phyloP scores from a whole-genome alignment of 208 protist species.

The Acanthamoeba quina region DNA sequence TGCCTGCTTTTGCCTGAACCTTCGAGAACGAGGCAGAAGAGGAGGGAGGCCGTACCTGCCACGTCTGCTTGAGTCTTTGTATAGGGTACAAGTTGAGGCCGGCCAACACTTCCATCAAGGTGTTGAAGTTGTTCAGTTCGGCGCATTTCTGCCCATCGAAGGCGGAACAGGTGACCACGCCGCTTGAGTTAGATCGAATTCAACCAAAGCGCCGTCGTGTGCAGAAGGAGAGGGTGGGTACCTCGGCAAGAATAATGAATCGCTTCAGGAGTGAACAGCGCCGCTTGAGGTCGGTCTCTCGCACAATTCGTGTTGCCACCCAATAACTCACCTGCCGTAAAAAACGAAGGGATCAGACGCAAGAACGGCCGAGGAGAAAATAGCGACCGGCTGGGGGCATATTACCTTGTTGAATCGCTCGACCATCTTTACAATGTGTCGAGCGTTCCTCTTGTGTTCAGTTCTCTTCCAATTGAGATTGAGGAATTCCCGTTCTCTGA shows the following conservation, averaged over 20 bases:
- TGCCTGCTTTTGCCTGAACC: no score
- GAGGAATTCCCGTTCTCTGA: conserved; percentile 57
- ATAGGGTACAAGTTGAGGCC: conserved; percentile 69
- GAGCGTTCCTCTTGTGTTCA: conserved; percentile 62
- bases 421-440: conserved; percentile 72
- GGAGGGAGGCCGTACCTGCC: neutral
- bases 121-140: conserved; percentile 73
- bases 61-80: conserved; percentile 72
- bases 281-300: conserved; percentile 62
- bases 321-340: conserved; percentile 62
- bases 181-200: neutral
- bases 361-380: neutral
- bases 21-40: neutral
- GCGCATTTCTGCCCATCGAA: conserved; percentile 28
- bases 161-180: neutral
- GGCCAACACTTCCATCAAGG: conserved; percentile 70
- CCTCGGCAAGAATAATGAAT: conserved; percentile 72
- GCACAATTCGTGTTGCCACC: conserved; percentile 66
- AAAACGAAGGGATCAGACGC: neutral
- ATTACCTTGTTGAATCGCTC: conserved; percentile 66
- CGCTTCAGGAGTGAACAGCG: conserved; percentile 53
- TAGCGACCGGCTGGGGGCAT: neutral
- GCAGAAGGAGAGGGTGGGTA: neutral
- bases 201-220: neutral
- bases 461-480: conserved; percentile 69